A percentile compares a stretch with the other conserved stretches of the same genome.
These are phyloP conservation scores for Sporothrix curviconia DNA, from an alignment of 2,329 filamentous ascomycete genomes.

Conservation along the genomic window DNA sequence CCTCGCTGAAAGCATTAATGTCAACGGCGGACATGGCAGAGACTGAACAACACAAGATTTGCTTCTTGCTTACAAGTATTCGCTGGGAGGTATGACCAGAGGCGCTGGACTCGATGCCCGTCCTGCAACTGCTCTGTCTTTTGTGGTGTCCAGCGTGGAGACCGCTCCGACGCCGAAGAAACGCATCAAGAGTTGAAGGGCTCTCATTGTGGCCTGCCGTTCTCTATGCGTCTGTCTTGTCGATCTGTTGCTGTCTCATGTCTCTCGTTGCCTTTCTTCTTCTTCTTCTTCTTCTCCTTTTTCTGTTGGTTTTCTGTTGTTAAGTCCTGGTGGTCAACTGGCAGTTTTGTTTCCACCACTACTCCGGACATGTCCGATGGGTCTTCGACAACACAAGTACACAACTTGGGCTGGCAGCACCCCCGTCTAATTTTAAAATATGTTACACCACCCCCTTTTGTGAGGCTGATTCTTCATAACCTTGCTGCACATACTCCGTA, in stretches of 20 bases:
- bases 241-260: neutral
- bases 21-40: conserved; percentile 16
- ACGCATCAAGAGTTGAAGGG: neutral
- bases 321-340: no score
- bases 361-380: no score
- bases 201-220: neutral
- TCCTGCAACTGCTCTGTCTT: neutral
- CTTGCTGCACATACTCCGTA: no score
- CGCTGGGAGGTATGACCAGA: conserved; percentile 29
- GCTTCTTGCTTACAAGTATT: conserved; percentile 34
- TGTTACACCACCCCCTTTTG: no score
- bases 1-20: conserved; percentile 25
- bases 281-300: neutral
- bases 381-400: no score
- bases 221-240: neutral
- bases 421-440: no score
- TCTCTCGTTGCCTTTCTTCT: neutral
- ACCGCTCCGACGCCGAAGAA: neutral
- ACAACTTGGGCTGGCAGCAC: no score
- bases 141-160: neutral
- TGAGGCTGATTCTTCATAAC: no score
- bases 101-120: conserved; percentile 3
- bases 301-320: neutral
- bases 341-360: no score
- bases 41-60: neutral